Percentiles rank a stretch among this genome's conserved stretches.
These are phyloP conservation scores for Hordeum marinum DNA, from an alignment of 176 grass and related monocot genomes.

Conservation along the genomic window DNA sequence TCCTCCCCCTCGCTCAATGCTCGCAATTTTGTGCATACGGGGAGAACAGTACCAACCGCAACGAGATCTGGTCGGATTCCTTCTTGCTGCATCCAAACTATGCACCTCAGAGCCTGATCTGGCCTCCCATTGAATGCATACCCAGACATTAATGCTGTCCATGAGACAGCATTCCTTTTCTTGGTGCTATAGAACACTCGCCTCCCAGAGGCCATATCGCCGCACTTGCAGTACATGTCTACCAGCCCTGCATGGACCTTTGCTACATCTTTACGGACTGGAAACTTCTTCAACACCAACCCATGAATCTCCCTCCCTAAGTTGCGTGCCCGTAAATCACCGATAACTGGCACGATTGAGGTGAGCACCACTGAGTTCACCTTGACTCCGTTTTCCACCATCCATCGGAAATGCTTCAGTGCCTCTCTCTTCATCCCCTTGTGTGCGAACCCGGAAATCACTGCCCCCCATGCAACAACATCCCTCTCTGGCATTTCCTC, in stretches of 20 bases:
- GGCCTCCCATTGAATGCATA: slow-evolving; percentile 76
- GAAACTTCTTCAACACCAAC: slow-evolving; percentile 66
- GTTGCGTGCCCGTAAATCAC: slow-evolving; percentile 42
- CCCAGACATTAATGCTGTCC: slow-evolving; percentile 85
- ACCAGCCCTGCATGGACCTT: slow-evolving; percentile 68
- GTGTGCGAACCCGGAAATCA: slow-evolving; percentile 68
- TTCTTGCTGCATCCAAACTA: slow-evolving; percentile 95
- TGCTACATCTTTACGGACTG: slow-evolving; percentile 41
- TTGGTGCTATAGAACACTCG: slow-evolving; percentile 69
- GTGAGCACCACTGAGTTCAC: slow-evolving; percentile 82
- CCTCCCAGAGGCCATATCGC: slow-evolving; percentile 69
- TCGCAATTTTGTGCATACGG: slow-evolving; percentile 73
- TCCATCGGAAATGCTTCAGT: slow-evolving; percentile 71
- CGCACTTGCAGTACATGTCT: slow-evolving; percentile 94
- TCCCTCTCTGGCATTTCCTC: slow-evolving; percentile 84
- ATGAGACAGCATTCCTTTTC: slow-evolving; percentile 68
- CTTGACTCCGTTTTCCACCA: slow-evolving; percentile 54
- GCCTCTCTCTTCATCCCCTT: slow-evolving; percentile 79
- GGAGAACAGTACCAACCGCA: slow-evolving; percentile 67
- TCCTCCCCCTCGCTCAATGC: slow-evolving; percentile 61
- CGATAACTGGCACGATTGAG: slow-evolving; percentile 57
- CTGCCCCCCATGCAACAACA: slow-evolving; percentile 67
- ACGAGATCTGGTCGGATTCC: slow-evolving; percentile 67
- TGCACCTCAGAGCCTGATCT: slow-evolving; percentile 70
- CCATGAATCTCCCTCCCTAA: slow-evolving; percentile 85